Evolutionary conservation across 371 early-diverging fungal genomes (phyloP).

Genomic region (Parasitella parasitica): DNA sequence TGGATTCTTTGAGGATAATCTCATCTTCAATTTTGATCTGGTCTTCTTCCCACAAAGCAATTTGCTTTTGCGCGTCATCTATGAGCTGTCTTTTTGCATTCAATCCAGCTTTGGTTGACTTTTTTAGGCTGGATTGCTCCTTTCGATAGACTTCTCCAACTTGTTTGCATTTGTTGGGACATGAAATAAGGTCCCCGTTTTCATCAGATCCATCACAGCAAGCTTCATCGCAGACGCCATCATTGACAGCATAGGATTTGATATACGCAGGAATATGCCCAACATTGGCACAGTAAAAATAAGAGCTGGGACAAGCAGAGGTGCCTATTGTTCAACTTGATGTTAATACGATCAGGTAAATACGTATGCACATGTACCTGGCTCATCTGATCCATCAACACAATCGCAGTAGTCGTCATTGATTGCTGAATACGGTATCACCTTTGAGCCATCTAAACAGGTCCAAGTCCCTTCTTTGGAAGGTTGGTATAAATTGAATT

Average conservation of each 20-base stretch:
- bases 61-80: slow-evolving; percentile 38
- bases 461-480: slow-evolving; percentile 53
- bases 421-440: slow-evolving; percentile 67
- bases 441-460: slow-evolving; percentile 76
- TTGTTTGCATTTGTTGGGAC: slow-evolving; percentile 74
- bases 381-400: slow-evolving; percentile 92
- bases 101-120: slow-evolving; percentile 24
- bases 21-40: slow-evolving; percentile 34
- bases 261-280: slow-evolving; percentile 76
- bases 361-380: slow-evolving; percentile 54
- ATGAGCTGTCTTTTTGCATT: slow-evolving; percentile 34
- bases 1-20: slow-evolving; percentile 32
- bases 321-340: slow-evolving; percentile 58
- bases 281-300: slow-evolving; percentile 81
- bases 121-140: slow-evolving; percentile 31
- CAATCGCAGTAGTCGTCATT: slow-evolving; percentile 98
- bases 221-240: slow-evolving; percentile 91
- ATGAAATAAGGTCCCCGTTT: slow-evolving; percentile 51
- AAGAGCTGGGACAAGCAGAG: slow-evolving; percentile 80
- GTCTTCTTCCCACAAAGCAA: slow-evolving; percentile 33
- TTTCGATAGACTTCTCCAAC: slow-evolving; percentile 54
- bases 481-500: slow-evolving; percentile 35
- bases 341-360: not conserved
- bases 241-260: slow-evolving; percentile 79
- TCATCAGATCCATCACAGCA: slow-evolving; percentile 97